Conservation (phyloP, 768 basidiomycete species). For the Pilatotrama ljubarskyi region DNA sequence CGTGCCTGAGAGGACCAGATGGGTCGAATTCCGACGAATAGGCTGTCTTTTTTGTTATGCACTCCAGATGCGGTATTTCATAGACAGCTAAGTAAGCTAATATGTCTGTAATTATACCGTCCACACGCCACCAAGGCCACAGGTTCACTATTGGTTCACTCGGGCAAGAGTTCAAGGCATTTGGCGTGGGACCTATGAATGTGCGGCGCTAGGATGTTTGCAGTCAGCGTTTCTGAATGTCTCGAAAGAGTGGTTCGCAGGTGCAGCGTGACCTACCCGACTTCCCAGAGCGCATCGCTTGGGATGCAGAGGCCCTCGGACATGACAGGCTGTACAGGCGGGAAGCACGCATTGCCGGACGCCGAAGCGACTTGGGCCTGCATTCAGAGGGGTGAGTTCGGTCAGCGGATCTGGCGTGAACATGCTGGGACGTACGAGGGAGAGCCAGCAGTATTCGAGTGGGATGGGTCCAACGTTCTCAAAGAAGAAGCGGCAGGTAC, state of each 20-base stretch:
- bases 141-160: too few species aligned
- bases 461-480: conserved; percentile 23
- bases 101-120: too few species aligned
- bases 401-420: too few species aligned
- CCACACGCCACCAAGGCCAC: too few species aligned
- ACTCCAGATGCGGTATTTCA: too few species aligned
- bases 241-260: not conserved
- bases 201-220: not conserved
- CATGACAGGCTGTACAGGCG: conserved; percentile 20
- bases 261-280: conserved; percentile 9
- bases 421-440: conserved; percentile 13
- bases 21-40: too few species aligned
- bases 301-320: conserved; percentile 20
- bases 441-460: conserved; percentile 26
- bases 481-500: conserved; percentile 29
- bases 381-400: too few species aligned
- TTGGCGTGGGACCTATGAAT: not conserved
- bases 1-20: too few species aligned
- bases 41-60: too few species aligned
- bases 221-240: too few species aligned
- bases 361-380: conserved; percentile 20
- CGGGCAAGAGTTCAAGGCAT: too few species aligned
- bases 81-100: too few species aligned
- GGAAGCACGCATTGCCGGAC: conserved; percentile 22
- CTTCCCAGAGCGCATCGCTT: conserved; percentile 15